Evolutionary conservation across 306 rosid genomes (phyloP).

Genomic region (Trifolium pratense): DNA sequence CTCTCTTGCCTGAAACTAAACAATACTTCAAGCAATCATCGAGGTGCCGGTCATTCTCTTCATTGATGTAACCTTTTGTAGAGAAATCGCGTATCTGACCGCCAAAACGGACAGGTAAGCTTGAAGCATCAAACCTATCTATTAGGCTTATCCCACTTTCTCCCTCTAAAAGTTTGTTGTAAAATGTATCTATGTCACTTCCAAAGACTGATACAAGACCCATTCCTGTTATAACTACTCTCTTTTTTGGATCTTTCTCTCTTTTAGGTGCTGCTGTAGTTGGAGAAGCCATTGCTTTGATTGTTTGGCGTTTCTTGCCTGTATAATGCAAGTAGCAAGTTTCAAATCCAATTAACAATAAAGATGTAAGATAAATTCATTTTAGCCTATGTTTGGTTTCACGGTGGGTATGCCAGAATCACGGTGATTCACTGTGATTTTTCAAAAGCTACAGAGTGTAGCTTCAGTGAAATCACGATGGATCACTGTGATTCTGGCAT

Average conservation of each 20-base stretch:
- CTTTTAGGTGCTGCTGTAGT: slow-evolving; percentile 62
- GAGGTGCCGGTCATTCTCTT: slow-evolving; percentile 59
- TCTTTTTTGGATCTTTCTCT: slow-evolving; percentile 71
- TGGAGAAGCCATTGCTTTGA: slow-evolving; percentile 54
- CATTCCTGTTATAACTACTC: slow-evolving; percentile 77
- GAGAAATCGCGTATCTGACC: slow-evolving; percentile 70
- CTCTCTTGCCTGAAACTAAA: slow-evolving; percentile 70
- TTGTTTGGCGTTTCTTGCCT: slow-evolving; percentile 53
- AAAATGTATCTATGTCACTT: slow-evolving; percentile 57
- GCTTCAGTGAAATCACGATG: no score
- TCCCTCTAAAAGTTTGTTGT: slow-evolving; percentile 70
- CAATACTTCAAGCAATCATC: slow-evolving; percentile 71
- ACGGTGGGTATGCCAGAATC: no score
- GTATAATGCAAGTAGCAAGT: no score
- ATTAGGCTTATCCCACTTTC: slow-evolving; percentile 76
- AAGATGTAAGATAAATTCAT: neutral
- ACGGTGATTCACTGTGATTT: no score
- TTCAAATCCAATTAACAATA: no score
- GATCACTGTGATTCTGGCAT: no score
- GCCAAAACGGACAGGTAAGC: slow-evolving; percentile 56
- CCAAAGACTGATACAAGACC: slow-evolving; percentile 79
- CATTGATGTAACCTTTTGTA: slow-evolving; percentile 64
- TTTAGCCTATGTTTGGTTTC: no score
- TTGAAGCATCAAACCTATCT: slow-evolving; percentile 71
- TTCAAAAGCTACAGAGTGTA: no score